phyloP scores from a whole-genome alignment of 2,329 filamentous ascomycete species.

The Fusarium keratoplasticum region DNA sequence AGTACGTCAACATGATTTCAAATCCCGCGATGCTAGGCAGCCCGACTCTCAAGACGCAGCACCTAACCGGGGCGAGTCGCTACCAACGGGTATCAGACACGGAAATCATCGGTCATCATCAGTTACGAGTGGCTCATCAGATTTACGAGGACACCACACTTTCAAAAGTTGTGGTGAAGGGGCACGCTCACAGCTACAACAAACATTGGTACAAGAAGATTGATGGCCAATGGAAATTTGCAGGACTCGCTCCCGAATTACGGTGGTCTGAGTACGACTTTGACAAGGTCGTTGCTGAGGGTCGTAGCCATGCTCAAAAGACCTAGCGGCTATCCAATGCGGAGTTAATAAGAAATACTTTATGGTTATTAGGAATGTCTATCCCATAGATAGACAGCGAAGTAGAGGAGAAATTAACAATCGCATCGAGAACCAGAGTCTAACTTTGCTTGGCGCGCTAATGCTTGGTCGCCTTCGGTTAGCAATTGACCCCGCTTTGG shows the following conservation, averaged over 20 bases:
- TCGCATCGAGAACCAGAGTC: too few species aligned
- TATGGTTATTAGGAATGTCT: background rate
- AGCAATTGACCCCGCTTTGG: background rate
- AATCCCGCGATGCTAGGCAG: background rate
- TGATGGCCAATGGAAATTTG: background rate
- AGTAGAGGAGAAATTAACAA: too few species aligned
- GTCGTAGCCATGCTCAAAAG: background rate
- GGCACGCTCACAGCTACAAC: background rate
- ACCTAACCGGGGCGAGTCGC: background rate
- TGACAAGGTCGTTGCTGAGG: background rate
- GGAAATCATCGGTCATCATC: background rate
- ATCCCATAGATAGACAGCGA: background rate
- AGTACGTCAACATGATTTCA: background rate
- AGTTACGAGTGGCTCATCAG: background rate
- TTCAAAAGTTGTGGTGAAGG: background rate
- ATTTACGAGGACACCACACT: background rate
- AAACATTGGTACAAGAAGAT: slow-evolving; percentile 1
- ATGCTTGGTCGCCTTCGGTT: background rate
- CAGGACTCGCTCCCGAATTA: background rate
- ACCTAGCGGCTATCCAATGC: too few species aligned
- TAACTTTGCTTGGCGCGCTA: background rate
- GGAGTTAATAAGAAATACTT: background rate
- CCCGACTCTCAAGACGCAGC: background rate
- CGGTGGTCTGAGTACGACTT: background rate
- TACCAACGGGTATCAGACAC: background rate